Base-by-base conservation (phyloP, 192 early-diverging fungal genomes). In the Coemansia sp. region DNA sequence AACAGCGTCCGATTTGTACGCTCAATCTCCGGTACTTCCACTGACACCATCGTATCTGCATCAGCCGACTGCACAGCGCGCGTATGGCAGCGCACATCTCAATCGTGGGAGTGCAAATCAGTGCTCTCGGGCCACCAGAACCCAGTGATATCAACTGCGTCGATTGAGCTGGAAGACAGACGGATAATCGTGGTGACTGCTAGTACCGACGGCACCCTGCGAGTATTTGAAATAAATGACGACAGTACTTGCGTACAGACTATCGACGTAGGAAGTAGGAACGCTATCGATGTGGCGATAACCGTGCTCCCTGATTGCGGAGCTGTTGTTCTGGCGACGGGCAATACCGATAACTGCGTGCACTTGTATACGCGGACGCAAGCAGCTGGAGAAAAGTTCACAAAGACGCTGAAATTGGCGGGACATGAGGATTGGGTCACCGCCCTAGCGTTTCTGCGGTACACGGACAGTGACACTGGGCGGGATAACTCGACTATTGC, bases 341-440 rank as follows among this genome's bases (percentile, higher is more conserved):
- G 95, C 33, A 89, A 90, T 64, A 97, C 95, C 1, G 94, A 97
- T 73, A 88, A 86, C 71, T 77, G 82, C 55, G 78, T 97, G 63
- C 87, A 79, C 41, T 76, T 97, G 41, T 99, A 92, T 60, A 76
- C 88, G 40, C 72, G 79, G 43, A 63, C 68, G n/a, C 57, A 63
- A n/a, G 78, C 59, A 7, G 60, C 64, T 46, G 87, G 15, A 16
- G 27, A 36, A 43, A 60, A 54, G 86, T 97, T 98, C 83, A 68
- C 70, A 12, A 84, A 88, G 57, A 74, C 82, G 5, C 76, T 93
- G 49, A 72, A 87, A 10, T 80, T 99, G 22, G 86, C 89, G 41
- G 97, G 97, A 3, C 97, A 99, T 78, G 92, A 93, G 15, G 94
- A 96, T 70, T 99, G 97, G 97, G 88, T 97, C 24, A 89, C 94